Base-by-base conservation (phyloP, 768 basidiomycete species). In the Tulasnella sp. region DNA sequence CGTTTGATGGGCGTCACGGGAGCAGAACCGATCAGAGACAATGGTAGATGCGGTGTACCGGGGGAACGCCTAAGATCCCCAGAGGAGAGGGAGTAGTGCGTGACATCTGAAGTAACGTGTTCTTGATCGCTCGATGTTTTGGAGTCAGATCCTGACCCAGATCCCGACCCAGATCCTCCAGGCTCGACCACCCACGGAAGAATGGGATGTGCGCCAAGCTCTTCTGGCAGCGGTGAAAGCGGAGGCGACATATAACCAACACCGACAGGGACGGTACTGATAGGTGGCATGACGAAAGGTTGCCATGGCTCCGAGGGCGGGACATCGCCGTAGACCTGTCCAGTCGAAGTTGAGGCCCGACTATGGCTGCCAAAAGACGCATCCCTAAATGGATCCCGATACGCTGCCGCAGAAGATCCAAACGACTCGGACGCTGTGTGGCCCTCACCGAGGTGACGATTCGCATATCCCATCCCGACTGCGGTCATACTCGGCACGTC, bases 1-100 rank as follows among this genome's bases (percentile, higher is more conserved):
- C 87, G 76, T 45, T 79, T 78, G 48, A 88, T 75, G 1, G 79
- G 75, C 44, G 75, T 74, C 23, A 70, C 73, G 32, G 73, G 73
- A 2, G 74, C 70, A 15, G 75, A 62, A 63, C 71, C 49, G 62
- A 44, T 76, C 71, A 65, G 74, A 73, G 49, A 78, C 68, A 63
- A 78, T 71, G 13, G 77, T 77, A 1, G 76, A 75, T 15, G 73
- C 21, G 68, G 69, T 19, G 71, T 67, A 11, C 63, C 62, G 17
- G 62, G 72, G 11, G 61, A 62, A n/a, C n/a, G n/a, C 26, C 51
- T 17, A 13, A 23, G 44, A 7, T 38, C 34, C 34, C 34, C 34
- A 38, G 34, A 38, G 15, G 34, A 38, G 34, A 38, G 34, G 5
- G 34, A 38, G 34, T 7, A 38, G 34, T 38, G 34, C 34, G 34